Evolutionary conservation across 225 moss, liverwort and hornwort genomes (phyloP).

Genomic region (Lunularia cruciata): DNA sequence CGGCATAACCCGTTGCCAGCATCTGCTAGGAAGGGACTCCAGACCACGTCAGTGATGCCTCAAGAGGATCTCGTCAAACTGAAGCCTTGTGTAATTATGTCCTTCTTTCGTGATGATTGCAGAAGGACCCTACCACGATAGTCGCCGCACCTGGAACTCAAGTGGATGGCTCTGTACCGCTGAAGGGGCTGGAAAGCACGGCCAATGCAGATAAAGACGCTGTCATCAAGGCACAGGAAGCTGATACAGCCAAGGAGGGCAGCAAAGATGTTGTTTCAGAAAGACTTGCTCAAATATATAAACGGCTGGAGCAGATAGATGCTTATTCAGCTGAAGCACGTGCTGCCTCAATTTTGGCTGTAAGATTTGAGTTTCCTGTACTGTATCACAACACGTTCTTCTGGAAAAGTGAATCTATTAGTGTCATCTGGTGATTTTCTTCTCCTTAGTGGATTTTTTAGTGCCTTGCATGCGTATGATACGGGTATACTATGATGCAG

Average conservation of each 20-base stretch:
- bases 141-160: constrained; percentile 42
- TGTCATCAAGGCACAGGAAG: background rate
- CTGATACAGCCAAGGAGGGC: constrained; percentile 37
- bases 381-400: too few relatives aligned
- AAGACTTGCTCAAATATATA: constrained; percentile 87
- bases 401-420: background rate
- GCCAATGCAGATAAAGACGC: constrained; percentile 17
- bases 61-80: too few relatives aligned
- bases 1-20: too few relatives aligned
- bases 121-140: constrained; percentile 42
- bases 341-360: constrained; percentile 92
- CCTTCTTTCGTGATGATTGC: constrained; percentile 13
- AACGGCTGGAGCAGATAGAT: constrained; percentile 95
- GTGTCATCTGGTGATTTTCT: background rate
- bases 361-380: constrained; percentile 31
- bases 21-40: too few relatives aligned
- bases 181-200: constrained; percentile 13
- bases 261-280: constrained; percentile 72
- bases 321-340: constrained; percentile 97
- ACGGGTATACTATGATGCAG: constrained; percentile 36
- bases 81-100: too few relatives aligned
- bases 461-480: background rate
- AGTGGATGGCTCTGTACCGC: constrained; percentile 45
- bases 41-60: too few relatives aligned
- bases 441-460: background rate